Evolutionary conservation across 257 asterid species (phyloP).

Genomic region (Nicotiana paniculata): DNA sequence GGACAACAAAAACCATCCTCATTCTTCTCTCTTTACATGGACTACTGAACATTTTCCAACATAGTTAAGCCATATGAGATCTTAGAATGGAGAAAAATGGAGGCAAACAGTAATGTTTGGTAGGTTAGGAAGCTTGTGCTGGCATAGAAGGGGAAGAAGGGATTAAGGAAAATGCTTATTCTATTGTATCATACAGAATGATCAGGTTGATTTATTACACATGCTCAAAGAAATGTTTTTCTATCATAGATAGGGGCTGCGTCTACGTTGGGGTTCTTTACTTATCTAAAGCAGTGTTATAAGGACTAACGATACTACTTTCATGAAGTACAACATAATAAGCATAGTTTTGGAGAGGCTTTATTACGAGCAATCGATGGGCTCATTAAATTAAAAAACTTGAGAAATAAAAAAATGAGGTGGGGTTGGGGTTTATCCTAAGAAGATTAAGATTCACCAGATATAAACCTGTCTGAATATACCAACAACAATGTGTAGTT

Average conservation of each 20-base stretch:
- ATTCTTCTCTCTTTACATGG: not conserved
- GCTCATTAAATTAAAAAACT: not conserved
- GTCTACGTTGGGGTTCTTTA: not conserved
- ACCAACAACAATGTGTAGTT: not conserved
- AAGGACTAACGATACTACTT: not conserved
- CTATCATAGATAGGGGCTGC: not conserved
- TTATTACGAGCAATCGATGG: not conserved
- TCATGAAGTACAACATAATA: not conserved
- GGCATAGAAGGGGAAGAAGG: not conserved
- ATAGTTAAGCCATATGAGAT: not conserved
- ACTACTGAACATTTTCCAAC: not conserved
- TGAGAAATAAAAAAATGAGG: not conserved
- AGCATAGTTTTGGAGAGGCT: not conserved
- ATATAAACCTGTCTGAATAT: not conserved
- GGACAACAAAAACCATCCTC: not conserved
- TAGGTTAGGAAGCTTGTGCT: not conserved
- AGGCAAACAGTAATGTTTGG: not conserved
- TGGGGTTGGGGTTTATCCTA: not conserved
- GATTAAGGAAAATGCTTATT: not conserved
- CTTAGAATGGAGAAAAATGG: not conserved
- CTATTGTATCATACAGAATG: not conserved
- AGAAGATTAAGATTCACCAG: not conserved
- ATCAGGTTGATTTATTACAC: not conserved
- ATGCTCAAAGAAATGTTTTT: not conserved
- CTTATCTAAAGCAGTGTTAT: not conserved